phyloP scores from a whole-genome alignment of 177 flowering plant genomes.

The Vitis hybrid region DNA sequence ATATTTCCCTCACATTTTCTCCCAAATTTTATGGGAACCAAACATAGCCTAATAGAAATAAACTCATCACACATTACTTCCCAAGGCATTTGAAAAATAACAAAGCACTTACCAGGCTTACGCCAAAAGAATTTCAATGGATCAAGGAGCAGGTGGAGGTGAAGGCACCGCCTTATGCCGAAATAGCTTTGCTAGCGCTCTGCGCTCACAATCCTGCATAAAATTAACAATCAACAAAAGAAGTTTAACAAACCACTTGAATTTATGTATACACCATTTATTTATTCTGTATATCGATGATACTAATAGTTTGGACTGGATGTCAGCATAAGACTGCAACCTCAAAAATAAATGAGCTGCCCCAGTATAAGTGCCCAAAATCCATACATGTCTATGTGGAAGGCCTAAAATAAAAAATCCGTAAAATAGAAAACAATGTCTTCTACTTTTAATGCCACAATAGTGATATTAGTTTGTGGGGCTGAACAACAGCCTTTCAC shows the following conservation, averaged over 20 bases:
- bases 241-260: background rate
- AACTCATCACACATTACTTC: too few species aligned
- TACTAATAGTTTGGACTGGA: background rate
- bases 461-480: background rate
- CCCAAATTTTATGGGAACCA: too few species aligned
- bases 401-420: too few species aligned
- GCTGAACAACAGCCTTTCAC: background rate
- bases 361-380: too few species aligned
- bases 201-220: conserved; percentile 90
- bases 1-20: too few species aligned
- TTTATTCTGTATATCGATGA: background rate
- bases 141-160: conserved; percentile 28
- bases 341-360: too few species aligned
- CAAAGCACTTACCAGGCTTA: conserved; percentile 3
- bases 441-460: background rate
- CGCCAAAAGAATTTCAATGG: background rate
- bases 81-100: background rate
- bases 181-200: conserved; percentile 75
- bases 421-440: too few species aligned
- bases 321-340: background rate
- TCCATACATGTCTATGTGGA: too few species aligned
- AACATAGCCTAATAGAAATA: too few species aligned
- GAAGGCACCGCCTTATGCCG: conserved; percentile 48
- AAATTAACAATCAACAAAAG: conserved; percentile 2
- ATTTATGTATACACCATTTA: background rate